Base-by-base conservation (phyloP, 169 alveolate species). In the Theileria orientalis region DNA sequence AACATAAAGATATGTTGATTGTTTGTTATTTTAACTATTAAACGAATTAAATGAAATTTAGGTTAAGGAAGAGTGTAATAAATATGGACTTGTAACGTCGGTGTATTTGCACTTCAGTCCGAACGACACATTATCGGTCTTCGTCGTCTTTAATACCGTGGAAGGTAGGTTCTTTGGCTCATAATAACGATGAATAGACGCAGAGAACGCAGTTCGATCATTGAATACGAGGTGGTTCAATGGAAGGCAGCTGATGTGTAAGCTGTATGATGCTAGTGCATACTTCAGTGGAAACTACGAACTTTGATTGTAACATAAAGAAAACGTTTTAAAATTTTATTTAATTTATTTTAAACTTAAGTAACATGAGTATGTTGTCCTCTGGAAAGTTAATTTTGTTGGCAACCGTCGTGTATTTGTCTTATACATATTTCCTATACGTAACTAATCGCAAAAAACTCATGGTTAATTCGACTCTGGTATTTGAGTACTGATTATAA, bases 201-300 rank as follows among this genome's bases (percentile, higher is more conserved):
- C 76, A 21, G 76, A 68, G 14, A 44, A 29, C 35, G 76, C 76
- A 2, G 66, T 68, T 2, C 37, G 64, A 14, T 27, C 44, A 30
- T 9, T 68, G 35, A 68, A 68, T 52, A 23, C 73, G 30, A 35
- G 73, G 35, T 68, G 76, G 76, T 68, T 68, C 29, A 68, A 68
- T 5, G 76, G 76, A 68, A 68, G 76, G 64, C 76, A 46, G 41
- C 37, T 68, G 30, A 51, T 40, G 64, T 68, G 76, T 68, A 68
- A 29, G 35, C 13, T 23, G 2, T 68, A 68, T 68, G 76, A 68
- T 51, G 61, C 76, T 23, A 19, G 35, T 2, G 76, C 76, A 6
- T 68, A 68, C 40, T 68, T 68, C 64, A 68, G 76, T 51, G 76
- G 76, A 41, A 68, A 68, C 56, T 68, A 68, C 35, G 76, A 68